Base-by-base conservation (phyloP, 75 land plant species). In the Isoetes taiwanensis region DNA sequence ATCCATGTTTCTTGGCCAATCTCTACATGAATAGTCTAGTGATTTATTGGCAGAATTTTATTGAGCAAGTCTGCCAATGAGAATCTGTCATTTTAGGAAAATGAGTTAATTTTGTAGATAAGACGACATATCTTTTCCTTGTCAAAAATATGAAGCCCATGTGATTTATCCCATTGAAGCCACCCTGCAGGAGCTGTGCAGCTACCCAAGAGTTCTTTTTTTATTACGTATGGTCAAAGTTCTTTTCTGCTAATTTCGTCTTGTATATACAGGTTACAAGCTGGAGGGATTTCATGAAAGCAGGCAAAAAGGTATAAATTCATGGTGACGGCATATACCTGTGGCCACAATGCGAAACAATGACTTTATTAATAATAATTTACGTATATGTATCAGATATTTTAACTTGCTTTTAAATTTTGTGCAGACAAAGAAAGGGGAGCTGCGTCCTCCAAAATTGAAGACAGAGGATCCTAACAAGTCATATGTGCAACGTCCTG, bases 401-500 rank as follows among this genome's bases (percentile, higher is more conserved):
- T 17, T 1, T 17, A 5, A 6, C n/a, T 66, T 33, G 28, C 5
- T 37, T 34, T 35, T 35, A 2, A 24, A 24, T 5, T 30, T 28
- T 43, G 20, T 60, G 26, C 76, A 86, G 82, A 83, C 53, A 19
- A 87, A 84, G 76, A 88, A 89, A 59, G 99, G 99, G 30, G 95
- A 88, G 61, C 58, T 88, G 17, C 77, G 84, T 28, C 99, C 99
- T 2, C 99, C 99, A 8, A 94, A 94, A 65, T 86, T 94, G 14
- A 94, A 94, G 74, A 94, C 99, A 2, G 99, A 94, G 52, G 99
- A 94, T 56, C 99, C 99, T 12, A 94, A 94, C 74, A 94, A 88
- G 69, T 94, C 99, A 12, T 94, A 94, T 52, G 99, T 94, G 54
- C 99, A 94, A 57, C 83, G 99, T 58, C 99, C 96, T 16, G 84